A percentile compares a stretch with the other conserved stretches of the same genome.
phyloP scores from a whole-genome alignment of 2,329 filamentous ascomycete species.

The Aphanocladium album region DNA sequence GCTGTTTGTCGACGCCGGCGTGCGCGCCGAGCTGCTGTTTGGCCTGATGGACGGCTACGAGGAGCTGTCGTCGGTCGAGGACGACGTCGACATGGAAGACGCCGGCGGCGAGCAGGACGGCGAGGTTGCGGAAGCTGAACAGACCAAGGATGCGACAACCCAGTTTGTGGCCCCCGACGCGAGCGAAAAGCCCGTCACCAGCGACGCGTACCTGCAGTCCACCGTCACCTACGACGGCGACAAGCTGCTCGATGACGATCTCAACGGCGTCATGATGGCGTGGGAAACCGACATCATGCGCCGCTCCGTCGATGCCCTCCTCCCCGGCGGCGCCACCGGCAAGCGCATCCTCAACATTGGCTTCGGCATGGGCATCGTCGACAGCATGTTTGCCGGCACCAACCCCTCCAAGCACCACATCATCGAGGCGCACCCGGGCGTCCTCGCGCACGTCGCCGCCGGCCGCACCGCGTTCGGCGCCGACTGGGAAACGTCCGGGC shows the following conservation, averaged over 20 bases:
- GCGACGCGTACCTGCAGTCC: constrained; percentile 63
- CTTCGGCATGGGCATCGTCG: constrained; percentile 88
- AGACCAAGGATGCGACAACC: constrained; percentile 16
- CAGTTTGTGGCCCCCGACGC: constrained; percentile 30
- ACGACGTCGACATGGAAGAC: constrained; percentile 36
- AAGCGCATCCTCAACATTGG: constrained; percentile 78
- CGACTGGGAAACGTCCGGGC: constrained; percentile 49
- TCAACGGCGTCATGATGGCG: constrained; percentile 90
- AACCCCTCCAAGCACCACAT: constrained; percentile 71
- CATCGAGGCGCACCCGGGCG: constrained; percentile 76
- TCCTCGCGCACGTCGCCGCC: constrained; percentile 58
- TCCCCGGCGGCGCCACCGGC: constrained; percentile 42
- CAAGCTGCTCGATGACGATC: constrained; percentile 66
- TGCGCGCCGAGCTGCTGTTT: constrained; percentile 83
- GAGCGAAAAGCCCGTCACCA: constrained; percentile 49
- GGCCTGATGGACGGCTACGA: constrained; percentile 79
- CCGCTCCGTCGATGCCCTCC: constrained; percentile 63
- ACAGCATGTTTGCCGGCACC: constrained; percentile 66
- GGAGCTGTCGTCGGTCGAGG: constrained; percentile 55
- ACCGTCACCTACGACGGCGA: constrained; percentile 58
- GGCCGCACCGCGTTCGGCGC: constrained; percentile 44
- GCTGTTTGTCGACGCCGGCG: constrained; percentile 81
- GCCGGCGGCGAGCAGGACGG: too few relatives aligned
- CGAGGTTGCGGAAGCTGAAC: constrained; percentile 24
- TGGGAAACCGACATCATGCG: constrained; percentile 89